Conservation (phyloP, 2,329 filamentous ascomycete species). For the Verticillium longisporum region DNA sequence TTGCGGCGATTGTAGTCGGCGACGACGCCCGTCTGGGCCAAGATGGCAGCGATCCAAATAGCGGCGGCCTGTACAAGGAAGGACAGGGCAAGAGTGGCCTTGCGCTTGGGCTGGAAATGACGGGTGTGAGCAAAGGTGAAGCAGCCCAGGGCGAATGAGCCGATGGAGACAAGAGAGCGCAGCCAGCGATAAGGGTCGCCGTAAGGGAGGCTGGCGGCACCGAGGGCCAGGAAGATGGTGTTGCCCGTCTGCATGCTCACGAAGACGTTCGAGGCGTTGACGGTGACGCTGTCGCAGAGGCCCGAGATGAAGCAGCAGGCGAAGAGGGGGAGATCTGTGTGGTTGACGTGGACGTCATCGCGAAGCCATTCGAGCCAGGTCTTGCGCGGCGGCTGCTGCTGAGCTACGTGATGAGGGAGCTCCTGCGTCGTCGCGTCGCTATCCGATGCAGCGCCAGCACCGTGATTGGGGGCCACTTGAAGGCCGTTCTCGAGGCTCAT, state of each 20-base stretch:
- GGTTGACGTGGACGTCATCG: constrained; percentile 10
- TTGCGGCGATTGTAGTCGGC: constrained; percentile 29
- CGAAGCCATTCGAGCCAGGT: constrained; percentile 8
- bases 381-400: constrained; percentile 1
- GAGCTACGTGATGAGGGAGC: not conserved
- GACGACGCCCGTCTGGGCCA: constrained; percentile 39
- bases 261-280: constrained; percentile 30
- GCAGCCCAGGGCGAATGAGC: constrained; percentile 46
- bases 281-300: constrained; percentile 31
- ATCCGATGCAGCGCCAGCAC: constrained; percentile 3
- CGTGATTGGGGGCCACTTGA: constrained; percentile 2
- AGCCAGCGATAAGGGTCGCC: constrained; percentile 45
- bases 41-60: constrained; percentile 44
- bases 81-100: constrained; percentile 35
- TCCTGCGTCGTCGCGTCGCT: constrained; percentile 2
- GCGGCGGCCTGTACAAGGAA: constrained; percentile 45
- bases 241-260: constrained; percentile 45
- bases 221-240: constrained; percentile 56
- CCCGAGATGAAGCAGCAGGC: constrained; percentile 29
- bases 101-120: constrained; percentile 25
- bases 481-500: constrained; percentile 7
- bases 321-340: constrained; percentile 29
- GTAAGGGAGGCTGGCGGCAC: constrained; percentile 43
- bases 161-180: constrained; percentile 45
- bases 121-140: constrained; percentile 33